phyloP scores from a whole-genome alignment of 2,329 filamentous ascomycete genomes.

The Ambrosiella beaveri region DNA sequence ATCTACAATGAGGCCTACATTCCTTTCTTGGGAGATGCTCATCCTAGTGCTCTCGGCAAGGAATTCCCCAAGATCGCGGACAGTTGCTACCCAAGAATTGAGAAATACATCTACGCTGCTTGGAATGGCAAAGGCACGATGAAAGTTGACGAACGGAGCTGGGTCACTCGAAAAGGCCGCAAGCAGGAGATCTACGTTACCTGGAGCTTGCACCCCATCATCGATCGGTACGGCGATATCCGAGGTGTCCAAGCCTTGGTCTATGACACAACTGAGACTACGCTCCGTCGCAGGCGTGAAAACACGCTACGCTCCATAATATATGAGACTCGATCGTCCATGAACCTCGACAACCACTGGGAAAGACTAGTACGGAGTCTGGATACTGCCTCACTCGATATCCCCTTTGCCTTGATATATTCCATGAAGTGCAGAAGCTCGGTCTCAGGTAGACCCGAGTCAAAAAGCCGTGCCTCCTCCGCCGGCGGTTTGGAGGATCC shows the following conservation, averaged over 20 bases:
- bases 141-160: constrained; percentile 68
- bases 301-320: constrained; percentile 61
- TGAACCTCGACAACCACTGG: constrained; percentile 60
- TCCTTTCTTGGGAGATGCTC: constrained; percentile 56
- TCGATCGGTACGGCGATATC: constrained; percentile 56
- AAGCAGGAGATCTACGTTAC: constrained; percentile 70
- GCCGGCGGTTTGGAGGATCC: background rate
- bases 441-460: constrained; percentile 50
- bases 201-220: constrained; percentile 64
- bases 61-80: constrained; percentile 51
- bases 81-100: constrained; percentile 58
- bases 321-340: constrained; percentile 54
- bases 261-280: constrained; percentile 65
- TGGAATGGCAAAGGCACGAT: constrained; percentile 59
- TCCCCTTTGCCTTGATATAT: constrained; percentile 62
- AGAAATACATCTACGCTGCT: constrained; percentile 50
- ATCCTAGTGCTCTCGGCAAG: constrained; percentile 58
- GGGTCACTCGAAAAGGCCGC: constrained; percentile 50
- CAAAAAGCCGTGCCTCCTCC: constrained; percentile 28
- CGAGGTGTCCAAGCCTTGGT: constrained; percentile 64
- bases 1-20: constrained; percentile 63
- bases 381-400: constrained; percentile 56
- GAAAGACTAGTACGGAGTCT: constrained; percentile 49
- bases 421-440: constrained; percentile 54
- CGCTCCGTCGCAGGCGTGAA: constrained; percentile 66